A percentile compares a stretch with the other conserved stretches of the same genome.
phyloP scores from a whole-genome alignment of 805 yeast genomes.

The Ogataea henricii region DNA sequence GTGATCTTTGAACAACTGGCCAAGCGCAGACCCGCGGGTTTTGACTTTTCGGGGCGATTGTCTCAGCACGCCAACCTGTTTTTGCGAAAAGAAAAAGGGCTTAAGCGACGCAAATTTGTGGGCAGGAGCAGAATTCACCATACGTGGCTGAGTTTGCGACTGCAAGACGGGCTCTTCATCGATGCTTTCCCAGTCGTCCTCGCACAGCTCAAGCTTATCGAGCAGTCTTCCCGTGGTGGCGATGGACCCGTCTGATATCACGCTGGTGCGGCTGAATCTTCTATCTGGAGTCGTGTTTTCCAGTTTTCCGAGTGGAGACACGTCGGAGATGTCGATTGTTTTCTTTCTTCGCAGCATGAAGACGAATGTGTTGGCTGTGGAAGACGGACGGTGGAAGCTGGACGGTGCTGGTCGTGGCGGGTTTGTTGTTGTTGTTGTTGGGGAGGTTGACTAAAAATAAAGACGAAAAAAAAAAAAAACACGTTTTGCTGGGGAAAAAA shows the following conservation, averaged over 20 bases:
- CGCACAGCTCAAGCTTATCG: slow-evolving; percentile 35
- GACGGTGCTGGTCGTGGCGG: background rate
- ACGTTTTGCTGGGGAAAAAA: no score
- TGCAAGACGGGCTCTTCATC: background rate
- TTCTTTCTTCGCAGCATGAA: slow-evolving; percentile 7
- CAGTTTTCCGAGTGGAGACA: slow-evolving; percentile 17
- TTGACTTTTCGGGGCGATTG: background rate
- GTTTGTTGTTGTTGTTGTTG: background rate
- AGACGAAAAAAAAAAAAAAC: background rate
- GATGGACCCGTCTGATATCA: slow-evolving; percentile 28
- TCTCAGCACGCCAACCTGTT: slow-evolving; percentile 1
- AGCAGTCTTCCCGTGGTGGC: slow-evolving; percentile 36
- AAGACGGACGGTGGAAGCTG: background rate
- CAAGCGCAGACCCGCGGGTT: background rate
- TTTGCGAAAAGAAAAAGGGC: slow-evolving; percentile 25
- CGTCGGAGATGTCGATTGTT: slow-evolving; percentile 6
- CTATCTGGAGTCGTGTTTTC: slow-evolving; percentile 8
- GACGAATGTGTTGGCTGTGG: no score
- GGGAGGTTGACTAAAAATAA: background rate
- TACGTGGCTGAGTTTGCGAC: background rate
- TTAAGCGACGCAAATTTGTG: slow-evolving; percentile 34
- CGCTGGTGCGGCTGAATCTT: slow-evolving; percentile 21
- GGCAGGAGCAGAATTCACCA: slow-evolving; percentile 28
- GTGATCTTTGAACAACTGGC: background rate
- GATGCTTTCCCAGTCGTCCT: slow-evolving; percentile 31